Conservation (phyloP, 2,329 filamentous ascomycete species). For the Stemphylium lycopersici region DNA sequence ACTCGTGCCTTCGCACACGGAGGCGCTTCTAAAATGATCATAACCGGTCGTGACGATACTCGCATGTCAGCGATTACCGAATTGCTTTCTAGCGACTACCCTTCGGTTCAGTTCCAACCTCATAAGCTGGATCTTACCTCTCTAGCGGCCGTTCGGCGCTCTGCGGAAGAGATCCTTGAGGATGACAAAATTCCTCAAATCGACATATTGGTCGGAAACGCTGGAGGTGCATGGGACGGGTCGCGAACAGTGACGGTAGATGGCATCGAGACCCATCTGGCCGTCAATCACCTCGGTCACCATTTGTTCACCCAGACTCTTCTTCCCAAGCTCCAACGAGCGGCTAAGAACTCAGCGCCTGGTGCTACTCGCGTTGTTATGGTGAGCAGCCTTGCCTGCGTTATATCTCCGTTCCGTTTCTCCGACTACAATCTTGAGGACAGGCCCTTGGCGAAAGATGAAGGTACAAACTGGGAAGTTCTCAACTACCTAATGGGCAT, state of each 20-base stretch:
- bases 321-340: constrained; percentile 41
- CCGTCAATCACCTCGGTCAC: constrained; percentile 53
- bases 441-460: constrained; percentile 1
- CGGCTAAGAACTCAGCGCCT: background rate
- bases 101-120: constrained; percentile 8
- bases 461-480: constrained; percentile 12
- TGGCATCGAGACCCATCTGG: constrained; percentile 54
- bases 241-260: constrained; percentile 39
- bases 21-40: constrained; percentile 16
- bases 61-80: constrained; percentile 1
- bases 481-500: background rate
- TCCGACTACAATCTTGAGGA: constrained; percentile 47
- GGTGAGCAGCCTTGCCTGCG: constrained; percentile 1
- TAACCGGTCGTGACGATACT: constrained; percentile 14
- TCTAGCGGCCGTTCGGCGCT: background rate
- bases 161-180: background rate
- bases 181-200: background rate
- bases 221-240: constrained; percentile 48
- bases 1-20: constrained; percentile 16
- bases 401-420: constrained; percentile 39
- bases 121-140: constrained; percentile 31
- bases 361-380: constrained; percentile 20
- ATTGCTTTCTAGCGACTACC: background rate
- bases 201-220: background rate
- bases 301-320: constrained; percentile 50